Base-by-base conservation (phyloP, 1,284 basidiomycete species). In the Mrakiaceae sp. region DNA sequence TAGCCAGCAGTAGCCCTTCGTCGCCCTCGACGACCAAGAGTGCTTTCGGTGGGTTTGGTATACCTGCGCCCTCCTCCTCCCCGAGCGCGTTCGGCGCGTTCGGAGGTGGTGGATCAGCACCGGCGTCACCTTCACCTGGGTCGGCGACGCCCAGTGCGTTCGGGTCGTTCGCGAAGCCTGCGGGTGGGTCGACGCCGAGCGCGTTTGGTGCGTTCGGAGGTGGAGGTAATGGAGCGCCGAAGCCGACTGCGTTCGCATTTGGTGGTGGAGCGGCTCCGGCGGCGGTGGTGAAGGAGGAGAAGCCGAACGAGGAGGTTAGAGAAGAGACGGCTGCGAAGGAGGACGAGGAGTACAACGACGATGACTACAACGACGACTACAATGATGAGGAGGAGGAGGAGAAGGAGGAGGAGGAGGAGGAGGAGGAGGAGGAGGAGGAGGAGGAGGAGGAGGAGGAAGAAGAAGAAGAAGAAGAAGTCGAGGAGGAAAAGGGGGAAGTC, bases 391-490 rank as follows among this genome's bases (percentile, higher is more conserved):
- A 69, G 1, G 67, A 67, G 4, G 67, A 63, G 4, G 69, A 69
- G 11, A 64, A 70, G 0, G 64, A 68, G 5, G 67, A 68, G 0
- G 66, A 67, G 3, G 67, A 69, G 46, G 68, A 67, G 3, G 68
- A 67, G 48, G 64, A 67, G 0, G 66, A 69, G 8, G 70, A 67
- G 6, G 70, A 69, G 4, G 64, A 68, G 43, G 69, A 70, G 3
- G 69, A 69, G 2, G 64, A 69, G 0, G 68, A 68, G 9, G 64
- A 67, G 0, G 66, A 69, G 8, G 70, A 67, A 9, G 70, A 69
- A 5, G 64, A 68, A 42, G 69, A 70, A 3, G 69, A 69, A 2
- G 64, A 69, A 1, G 68, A 68, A 27, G 27, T 27, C 27, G 27
- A 27, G 27, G 27, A 27, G 27, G 27, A 27, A 27, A 27, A 27